Percentiles rank a stretch among this genome's conserved stretches.
Evolutionary conservation across 2,329 filamentous ascomycete species (phyloP).

Genomic region (Fusarium hostae): DNA sequence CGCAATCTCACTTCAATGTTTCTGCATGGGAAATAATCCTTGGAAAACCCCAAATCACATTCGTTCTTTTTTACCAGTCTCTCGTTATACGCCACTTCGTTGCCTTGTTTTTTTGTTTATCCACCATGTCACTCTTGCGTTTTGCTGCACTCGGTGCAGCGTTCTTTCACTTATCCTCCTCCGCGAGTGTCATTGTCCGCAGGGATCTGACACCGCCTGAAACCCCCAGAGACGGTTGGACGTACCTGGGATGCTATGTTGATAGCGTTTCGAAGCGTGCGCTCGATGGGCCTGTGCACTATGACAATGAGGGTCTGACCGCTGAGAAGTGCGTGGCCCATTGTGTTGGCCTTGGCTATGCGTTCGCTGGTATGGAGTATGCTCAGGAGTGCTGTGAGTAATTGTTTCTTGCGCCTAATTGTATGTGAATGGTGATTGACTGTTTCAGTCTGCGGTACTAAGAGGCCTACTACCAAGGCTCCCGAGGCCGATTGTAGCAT

Average conservation of each 20-base stretch:
- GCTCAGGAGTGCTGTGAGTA: conserved; percentile 59
- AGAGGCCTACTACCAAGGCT: conserved; percentile 43
- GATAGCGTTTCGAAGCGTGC: conserved; percentile 38
- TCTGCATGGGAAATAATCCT: conserved; percentile 19
- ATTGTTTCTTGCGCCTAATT: not conserved
- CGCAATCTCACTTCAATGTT: not conserved
- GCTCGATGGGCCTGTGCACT: conserved; percentile 36
- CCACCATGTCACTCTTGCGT: conserved; percentile 24
- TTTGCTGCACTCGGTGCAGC: conserved; percentile 36
- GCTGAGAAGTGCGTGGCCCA: conserved; percentile 59
- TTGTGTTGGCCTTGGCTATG: conserved; percentile 55
- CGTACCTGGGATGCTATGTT: conserved; percentile 42
- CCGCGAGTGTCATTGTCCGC: conserved; percentile 33
- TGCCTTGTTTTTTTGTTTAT: not conserved
- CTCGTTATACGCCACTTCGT: conserved; percentile 16
- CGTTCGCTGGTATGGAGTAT: conserved; percentile 62
- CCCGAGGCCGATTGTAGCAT: conserved; percentile 58
- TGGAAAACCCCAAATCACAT: conserved; percentile 3
- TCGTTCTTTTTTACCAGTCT: conserved; percentile 17
- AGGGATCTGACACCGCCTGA: conserved; percentile 37
- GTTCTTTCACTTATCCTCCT: conserved; percentile 35
- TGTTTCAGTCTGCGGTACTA: conserved; percentile 52
- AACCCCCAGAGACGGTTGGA: conserved; percentile 34
- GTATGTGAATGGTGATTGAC: not conserved
- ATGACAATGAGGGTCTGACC: conserved; percentile 46